A percentile compares a stretch with the other conserved stretches of the same genome.
phyloP scores from a whole-genome alignment of 208 protist species.

The Leishmania lainsoni region DNA sequence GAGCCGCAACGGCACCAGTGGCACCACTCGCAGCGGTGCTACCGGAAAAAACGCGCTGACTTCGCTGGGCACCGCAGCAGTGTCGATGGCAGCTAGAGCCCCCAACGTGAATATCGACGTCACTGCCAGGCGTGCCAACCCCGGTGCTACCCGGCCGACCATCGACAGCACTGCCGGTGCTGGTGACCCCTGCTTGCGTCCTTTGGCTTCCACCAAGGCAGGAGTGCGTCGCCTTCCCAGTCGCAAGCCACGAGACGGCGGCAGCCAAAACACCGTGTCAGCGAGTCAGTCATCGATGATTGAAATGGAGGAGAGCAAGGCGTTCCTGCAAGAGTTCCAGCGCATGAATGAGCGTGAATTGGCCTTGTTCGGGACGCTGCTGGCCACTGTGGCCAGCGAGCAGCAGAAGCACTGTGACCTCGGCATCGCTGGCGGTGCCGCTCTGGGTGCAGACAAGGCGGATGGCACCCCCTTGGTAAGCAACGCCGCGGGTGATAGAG shows the following conservation, averaged over 20 bases:
- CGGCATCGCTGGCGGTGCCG: not conserved
- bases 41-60: no score
- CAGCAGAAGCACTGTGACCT: slow-evolving; percentile 9
- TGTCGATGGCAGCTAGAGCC: not conserved
- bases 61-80: not conserved
- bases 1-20: not conserved
- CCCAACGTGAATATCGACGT: no score
- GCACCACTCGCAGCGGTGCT: not conserved
- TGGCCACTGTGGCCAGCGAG: slow-evolving; percentile 24
- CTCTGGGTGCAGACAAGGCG: not conserved
- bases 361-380: slow-evolving; percentile 26
- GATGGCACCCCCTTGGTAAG: not conserved
- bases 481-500: not conserved
- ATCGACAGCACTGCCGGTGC: not conserved
- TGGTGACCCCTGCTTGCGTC: not conserved
- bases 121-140: not conserved
- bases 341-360: slow-evolving; percentile 31
- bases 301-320: slow-evolving; percentile 26
- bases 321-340: slow-evolving; percentile 30
- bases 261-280: slow-evolving; percentile 7
- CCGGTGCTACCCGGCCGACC: not conserved
- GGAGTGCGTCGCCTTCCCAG: not conserved
- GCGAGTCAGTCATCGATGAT: slow-evolving; percentile 27
- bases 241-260: not conserved
- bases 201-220: slow-evolving; percentile 4